Percentiles rank a stretch among this genome's conserved stretches.
phyloP scores from a whole-genome alignment of 2,329 filamentous ascomycete species.

The Claviceps sp. region DNA sequence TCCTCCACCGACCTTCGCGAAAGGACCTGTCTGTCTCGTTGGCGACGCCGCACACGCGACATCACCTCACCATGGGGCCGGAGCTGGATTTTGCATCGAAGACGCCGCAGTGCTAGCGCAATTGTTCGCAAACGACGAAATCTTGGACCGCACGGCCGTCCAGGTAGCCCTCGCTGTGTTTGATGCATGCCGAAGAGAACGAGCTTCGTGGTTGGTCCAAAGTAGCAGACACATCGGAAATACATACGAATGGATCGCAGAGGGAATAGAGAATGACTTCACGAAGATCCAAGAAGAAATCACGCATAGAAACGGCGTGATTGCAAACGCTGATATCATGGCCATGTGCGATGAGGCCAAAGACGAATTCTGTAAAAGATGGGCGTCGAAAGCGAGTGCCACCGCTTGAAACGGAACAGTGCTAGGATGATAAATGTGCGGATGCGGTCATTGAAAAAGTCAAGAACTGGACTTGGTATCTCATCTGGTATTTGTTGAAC shows the following conservation, averaged over 20 bases:
- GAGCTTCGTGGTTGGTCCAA: slow-evolving; percentile 4
- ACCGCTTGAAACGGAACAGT: neutral
- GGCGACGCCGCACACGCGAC: slow-evolving; percentile 7
- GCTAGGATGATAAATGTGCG: neutral
- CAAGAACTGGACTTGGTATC: neutral
- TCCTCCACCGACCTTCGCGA: slow-evolving; percentile 2
- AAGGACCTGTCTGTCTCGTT: slow-evolving; percentile 3
- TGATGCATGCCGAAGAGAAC: neutral
- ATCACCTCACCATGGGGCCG: slow-evolving; percentile 5
- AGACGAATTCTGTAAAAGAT: neutral
- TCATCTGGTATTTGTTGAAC: neutral
- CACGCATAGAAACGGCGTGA: slow-evolving; percentile 2
- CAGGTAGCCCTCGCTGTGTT: neutral
- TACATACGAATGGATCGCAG: slow-evolving; percentile 7
- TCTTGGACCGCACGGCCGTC: neutral
- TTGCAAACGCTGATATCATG: slow-evolving; percentile 3
- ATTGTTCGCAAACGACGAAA: neutral
- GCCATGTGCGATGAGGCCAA: slow-evolving; percentile 1
- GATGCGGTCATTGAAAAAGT: neutral
- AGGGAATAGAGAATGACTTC: slow-evolving; percentile 5
- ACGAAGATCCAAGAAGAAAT: slow-evolving; percentile 6
- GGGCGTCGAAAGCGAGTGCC: neutral
- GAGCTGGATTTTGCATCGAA: slow-evolving; percentile 4
- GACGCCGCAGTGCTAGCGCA: slow-evolving; percentile 4
- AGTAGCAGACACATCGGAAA: slow-evolving; percentile 6